Evolutionary conservation across 352 stramenopile species (phyloP), one percentile per base, ranked within the genome.

Genomic region (Globisporangium canariense): DNA sequence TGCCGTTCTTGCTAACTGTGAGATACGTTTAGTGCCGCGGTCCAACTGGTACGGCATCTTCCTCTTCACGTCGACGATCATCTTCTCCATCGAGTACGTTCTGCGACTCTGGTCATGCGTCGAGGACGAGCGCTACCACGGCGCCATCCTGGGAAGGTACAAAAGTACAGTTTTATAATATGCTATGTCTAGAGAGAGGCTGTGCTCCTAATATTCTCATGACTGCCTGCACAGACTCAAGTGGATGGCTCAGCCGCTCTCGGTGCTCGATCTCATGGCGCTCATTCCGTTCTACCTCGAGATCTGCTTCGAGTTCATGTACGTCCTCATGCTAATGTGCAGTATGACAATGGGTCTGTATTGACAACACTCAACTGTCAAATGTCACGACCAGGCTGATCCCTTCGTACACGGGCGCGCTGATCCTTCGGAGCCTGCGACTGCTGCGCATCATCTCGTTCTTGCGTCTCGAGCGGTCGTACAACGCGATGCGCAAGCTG

Each of bases 271-370:
- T 62, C 58, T 88, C 18, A 59, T 82, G 32, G 67, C 73, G 50
- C 68, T 89, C 38, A 47, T 87, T 3, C 80, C 80, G 3, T 89
- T 88, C 57, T 89, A 86, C 60, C 40, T 89, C 50, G 79, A 89
- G 51, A 72, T 89, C 51, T 70, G 66, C 54, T 71, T 81, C n/a
- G 54, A 84, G 45, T 68, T 72, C 20, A 57, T 76, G 77, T 88
- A 69, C 55, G 77, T 73, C 9, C 16, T 2, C 14, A 38, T 41
- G 46, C 14, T 16, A 4, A 25, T 38, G 25, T 22, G 41, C 3
- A 20, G 20, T n/a, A 20, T 47, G 16, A 47, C 13, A 47, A 47
- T 6, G 5, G 10, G 16, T 6, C 41, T 47, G 8, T 47, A 11
- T 18, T 30, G 9, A 43, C n/a, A 45, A 4, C 18, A 4, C 25